Evolutionary conservation across 2,329 filamentous ascomycete species (phyloP), one percentile per base, ranked within the genome.

Genomic region (Neofusicoccum laricinum): DNA sequence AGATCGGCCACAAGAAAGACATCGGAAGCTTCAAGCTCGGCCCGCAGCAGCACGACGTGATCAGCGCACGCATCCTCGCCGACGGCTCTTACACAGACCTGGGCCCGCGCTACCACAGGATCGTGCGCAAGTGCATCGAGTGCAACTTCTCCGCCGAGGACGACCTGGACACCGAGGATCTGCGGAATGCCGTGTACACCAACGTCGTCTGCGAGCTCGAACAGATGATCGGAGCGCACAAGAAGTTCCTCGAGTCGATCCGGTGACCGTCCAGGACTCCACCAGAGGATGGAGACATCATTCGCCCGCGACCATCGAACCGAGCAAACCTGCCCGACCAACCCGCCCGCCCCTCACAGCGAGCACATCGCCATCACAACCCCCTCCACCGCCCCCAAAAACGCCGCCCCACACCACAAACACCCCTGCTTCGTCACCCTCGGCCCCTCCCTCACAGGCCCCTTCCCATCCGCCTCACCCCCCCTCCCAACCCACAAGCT

Each of bases 1-100:
- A 73, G 43, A 68, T 73, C 1, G 68, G 68, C 1, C 66, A 71
- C 30, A 72, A 71, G 69, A 67, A 68, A 45, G 65, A 69, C 0
- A 64, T 72, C 2, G 68, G 69, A 40, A 59, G 63, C 49, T 62
- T 72, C 15, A 69, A 67, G 49, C 65, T 57, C 17, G 51, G 36
- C 19, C 34, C 36, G 15, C n/a, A 41, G 25, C 34, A 57, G 15
- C 51, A 57, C 19, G 51, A 57, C 10, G 51, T 57, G n/a, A 41
- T 57, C 7, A 57, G 36, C 21, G 51, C 36, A 30, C 51, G 51
- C 11, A 57, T 57, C 11, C 51, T 57, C 12, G 51, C 51, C 10
- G 51, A 57, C 3, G 17, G 36, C 5, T 17, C 51, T 11, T 32
- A 57, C 21, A 41, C 51, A 1, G 51, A 57, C 19, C 40, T 43